phyloP scores from a whole-genome alignment of 2,329 filamentous ascomycete genomes.

The Huntiella decipiens region DNA sequence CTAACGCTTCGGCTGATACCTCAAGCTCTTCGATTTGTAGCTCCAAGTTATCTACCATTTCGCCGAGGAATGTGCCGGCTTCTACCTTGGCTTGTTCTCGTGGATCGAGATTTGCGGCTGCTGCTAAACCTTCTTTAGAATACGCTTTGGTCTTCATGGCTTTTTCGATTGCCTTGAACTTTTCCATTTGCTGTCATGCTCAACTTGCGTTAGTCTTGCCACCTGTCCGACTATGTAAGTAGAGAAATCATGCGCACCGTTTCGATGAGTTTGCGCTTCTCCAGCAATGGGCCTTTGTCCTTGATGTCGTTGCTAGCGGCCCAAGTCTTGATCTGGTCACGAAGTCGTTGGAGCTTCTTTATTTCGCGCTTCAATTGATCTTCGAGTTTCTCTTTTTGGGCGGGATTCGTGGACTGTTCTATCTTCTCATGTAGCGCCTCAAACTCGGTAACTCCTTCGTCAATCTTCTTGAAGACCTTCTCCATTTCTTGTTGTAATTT shows the following conservation, averaged over 20 bases:
- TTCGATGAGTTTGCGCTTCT: constrained; percentile 91
- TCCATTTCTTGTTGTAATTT: constrained; percentile 98
- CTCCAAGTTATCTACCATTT: constrained; percentile 80
- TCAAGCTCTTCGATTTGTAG: constrained; percentile 85
- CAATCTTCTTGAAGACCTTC: constrained; percentile 98
- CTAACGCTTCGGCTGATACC: constrained; percentile 71
- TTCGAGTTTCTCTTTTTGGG: constrained; percentile 95
- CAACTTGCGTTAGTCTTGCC: constrained; percentile 12
- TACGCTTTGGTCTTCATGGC: constrained; percentile 99
- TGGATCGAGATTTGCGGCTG: constrained; percentile 85
- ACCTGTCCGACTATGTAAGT: constrained; percentile 12
- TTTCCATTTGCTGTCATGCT: constrained; percentile 74
- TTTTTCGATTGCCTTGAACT: constrained; percentile 99
- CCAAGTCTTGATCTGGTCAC: constrained; percentile 99
- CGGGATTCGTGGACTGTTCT: constrained; percentile 72
- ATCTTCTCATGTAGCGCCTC: constrained; percentile 97
- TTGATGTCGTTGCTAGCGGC: constrained; percentile 97
- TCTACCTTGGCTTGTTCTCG: constrained; percentile 92
- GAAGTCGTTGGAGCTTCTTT: constrained; percentile 94
- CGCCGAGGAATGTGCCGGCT: constrained; percentile 65
- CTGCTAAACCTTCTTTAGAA: constrained; percentile 89
- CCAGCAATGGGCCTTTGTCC: constrained; percentile 88
- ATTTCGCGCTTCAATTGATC: constrained; percentile 98
- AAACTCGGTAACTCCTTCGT: constrained; percentile 80
- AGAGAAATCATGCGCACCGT: constrained; percentile 41